Percentiles rank a stretch among this genome's conserved stretches.
Conservation (phyloP, 768 basidiomycete species). For the Symmetrospora coprosmae region DNA sequence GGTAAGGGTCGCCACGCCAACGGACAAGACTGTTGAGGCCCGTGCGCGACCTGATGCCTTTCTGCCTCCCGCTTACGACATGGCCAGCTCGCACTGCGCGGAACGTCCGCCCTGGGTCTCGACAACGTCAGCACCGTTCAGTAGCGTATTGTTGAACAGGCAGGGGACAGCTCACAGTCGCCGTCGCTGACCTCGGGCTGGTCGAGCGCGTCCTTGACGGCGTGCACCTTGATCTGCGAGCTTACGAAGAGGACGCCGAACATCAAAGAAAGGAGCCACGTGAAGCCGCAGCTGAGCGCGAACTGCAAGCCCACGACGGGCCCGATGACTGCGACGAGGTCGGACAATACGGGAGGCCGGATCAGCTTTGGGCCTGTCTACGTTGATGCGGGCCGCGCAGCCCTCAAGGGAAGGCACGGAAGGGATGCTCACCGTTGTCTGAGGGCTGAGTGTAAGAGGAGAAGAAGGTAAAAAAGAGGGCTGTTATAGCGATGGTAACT, state of each 20-base stretch:
- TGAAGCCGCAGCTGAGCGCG: neutral
- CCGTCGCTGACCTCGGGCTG: neutral
- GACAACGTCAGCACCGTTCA: too few relatives aligned
- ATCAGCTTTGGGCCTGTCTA: too few relatives aligned
- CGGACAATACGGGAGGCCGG: too few relatives aligned
- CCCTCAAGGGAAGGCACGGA: too few relatives aligned
- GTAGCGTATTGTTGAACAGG: too few relatives aligned
- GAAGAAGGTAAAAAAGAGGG: conserved; percentile 18
- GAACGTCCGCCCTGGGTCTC: too few relatives aligned
- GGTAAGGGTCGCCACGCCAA: neutral
- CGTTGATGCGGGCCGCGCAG: too few relatives aligned
- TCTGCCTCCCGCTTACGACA: neutral
- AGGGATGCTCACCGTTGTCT: too few relatives aligned
- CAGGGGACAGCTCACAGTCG: neutral
- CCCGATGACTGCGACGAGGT: too few relatives aligned
- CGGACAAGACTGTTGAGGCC: neutral
- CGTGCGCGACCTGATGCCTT: neutral
- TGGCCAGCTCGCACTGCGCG: neutral
- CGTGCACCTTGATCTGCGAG: neutral
- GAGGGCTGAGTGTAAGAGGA: neutral
- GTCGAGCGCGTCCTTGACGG: neutral
- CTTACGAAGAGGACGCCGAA: neutral
- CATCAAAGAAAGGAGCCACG: neutral
- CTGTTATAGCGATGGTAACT: neutral
- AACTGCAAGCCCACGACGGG: neutral